Percentiles rank a stretch among this genome's conserved stretches.
Evolutionary conservation across 371 early-diverging fungal species (phyloP).

Genomic region (Parasitella parasitica): DNA sequence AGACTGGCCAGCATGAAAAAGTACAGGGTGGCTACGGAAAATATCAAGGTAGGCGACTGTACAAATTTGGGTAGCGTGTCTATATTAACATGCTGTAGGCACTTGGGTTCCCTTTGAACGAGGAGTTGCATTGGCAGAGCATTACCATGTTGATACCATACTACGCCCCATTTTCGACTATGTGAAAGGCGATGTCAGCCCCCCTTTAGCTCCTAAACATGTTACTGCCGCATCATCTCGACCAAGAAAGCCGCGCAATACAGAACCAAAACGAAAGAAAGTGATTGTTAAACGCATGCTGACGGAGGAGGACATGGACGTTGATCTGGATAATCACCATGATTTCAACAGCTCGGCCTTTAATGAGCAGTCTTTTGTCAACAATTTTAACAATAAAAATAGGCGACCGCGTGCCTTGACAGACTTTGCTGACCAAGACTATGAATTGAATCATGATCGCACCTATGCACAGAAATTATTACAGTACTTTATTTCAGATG

Average conservation of each 20-base stretch:
- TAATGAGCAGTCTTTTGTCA: background rate
- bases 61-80: background rate
- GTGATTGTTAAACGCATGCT: background rate
- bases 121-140: slow-evolving; percentile 65
- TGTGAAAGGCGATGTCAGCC: slow-evolving; percentile 28
- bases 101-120: slow-evolving; percentile 79
- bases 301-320: background rate
- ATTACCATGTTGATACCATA: slow-evolving; percentile 34
- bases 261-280: slow-evolving; percentile 14
- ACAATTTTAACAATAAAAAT: background rate
- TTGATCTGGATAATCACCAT: background rate
- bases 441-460: slow-evolving; percentile 54
- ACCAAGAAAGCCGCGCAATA: slow-evolving; percentile 10
- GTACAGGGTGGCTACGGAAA: slow-evolving; percentile 97
- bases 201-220: slow-evolving; percentile 53
- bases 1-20: slow-evolving; percentile 82
- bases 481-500: slow-evolving; percentile 68
- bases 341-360: background rate
- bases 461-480: slow-evolving; percentile 48
- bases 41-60: slow-evolving; percentile 77
- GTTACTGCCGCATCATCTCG: slow-evolving; percentile 5
- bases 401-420: slow-evolving; percentile 26
- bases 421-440: background rate
- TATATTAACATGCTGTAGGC: slow-evolving; percentile 23
- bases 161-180: slow-evolving; percentile 26